Evolutionary conservation across 2,329 filamentous ascomycete genomes (phyloP), one percentile per base, ranked within the genome.

Genomic region (Huntiella decipiens): DNA sequence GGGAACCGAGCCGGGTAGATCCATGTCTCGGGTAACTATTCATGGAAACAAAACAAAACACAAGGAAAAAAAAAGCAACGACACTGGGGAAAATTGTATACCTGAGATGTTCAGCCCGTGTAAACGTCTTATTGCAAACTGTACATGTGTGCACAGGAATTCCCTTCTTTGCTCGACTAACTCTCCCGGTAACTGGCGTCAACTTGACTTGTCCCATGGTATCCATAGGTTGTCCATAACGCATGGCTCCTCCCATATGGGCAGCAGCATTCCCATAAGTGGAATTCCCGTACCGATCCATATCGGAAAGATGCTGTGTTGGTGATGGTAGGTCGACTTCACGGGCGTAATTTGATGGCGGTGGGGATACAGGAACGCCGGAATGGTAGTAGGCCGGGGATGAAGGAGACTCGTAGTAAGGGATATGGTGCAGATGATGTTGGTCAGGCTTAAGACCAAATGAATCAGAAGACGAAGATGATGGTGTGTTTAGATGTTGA

Each of bases 101-200:
- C 73, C 71, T 71, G 37, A 77, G 58, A 58, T 77, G 74, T 54
- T 77, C 73, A 28, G 73, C 74, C 54, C 74, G 63, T 10, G 73
- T 76, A 51, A 77, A 77, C 2, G 70, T 76, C 73, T 77, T 48
- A 41, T 43, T 45, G 39, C 51, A 52, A 6, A 43, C 58, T 4
- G 73, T 65, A 51, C 71, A 74, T 2, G 60, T 63, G 55, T 74
- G 71, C 45, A 74, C 71, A 12, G 67, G 68, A n/a, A 73, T 61
- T 10, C 71, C 71, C 56, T 74, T 74, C 62, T 71, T 73, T 39
- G 71, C 71, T 51, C 70, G 66, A 55, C 71, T 74, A 36, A 73
- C 66, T 50, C 70, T 67, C 15, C 67, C 61, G 22, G 71, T 74
- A 51, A 74, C 70, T 8, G 71, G 71, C 16, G 71, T 74, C 52